These are phyloP conservation scores for Candida sithepensis DNA, from an alignment of 805 yeast genomes.

Conservation along the genomic window DNA sequence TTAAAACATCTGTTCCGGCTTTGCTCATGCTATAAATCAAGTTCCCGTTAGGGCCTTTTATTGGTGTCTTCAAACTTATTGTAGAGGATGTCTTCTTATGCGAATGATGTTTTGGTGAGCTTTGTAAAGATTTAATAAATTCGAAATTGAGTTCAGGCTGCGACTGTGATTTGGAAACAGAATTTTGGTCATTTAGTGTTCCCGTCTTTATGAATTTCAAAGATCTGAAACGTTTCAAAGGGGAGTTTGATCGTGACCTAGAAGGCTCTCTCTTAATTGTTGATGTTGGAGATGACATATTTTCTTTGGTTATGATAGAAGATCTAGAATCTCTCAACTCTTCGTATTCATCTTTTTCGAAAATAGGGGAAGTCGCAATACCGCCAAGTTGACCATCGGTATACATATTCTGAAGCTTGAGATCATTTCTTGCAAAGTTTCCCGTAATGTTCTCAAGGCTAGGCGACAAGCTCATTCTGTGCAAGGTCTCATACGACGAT, in stretches of 20 bases:
- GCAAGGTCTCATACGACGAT: constrained; percentile 11
- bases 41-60: not conserved
- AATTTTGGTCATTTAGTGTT: not conserved
- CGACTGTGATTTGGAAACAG: constrained; percentile 14
- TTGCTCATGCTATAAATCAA: not conserved
- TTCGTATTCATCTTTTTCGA: not conserved
- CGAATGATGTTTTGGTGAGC: constrained; percentile 22
- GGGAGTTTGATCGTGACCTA: constrained; percentile 23
- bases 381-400: not conserved
- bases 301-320: not conserved
- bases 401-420: not conserved
- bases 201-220: constrained; percentile 17
- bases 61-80: constrained; percentile 17
- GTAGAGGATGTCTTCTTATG: constrained; percentile 18
- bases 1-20: not conserved
- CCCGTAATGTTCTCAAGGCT: constrained; percentile 1
- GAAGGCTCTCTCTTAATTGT: constrained; percentile 4
- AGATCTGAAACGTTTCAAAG: constrained; percentile 24
- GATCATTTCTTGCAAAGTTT: not conserved
- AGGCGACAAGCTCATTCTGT: constrained; percentile 8
- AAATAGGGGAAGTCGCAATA: not conserved
- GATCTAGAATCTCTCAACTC: not conserved
- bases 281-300: not conserved
- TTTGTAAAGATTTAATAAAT: constrained; percentile 23
- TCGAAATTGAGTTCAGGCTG: constrained; percentile 27